These are phyloP conservation scores for Auricularia heimuer DNA, from an alignment of 768 basidiomycete genomes.

Conservation along the genomic window DNA sequence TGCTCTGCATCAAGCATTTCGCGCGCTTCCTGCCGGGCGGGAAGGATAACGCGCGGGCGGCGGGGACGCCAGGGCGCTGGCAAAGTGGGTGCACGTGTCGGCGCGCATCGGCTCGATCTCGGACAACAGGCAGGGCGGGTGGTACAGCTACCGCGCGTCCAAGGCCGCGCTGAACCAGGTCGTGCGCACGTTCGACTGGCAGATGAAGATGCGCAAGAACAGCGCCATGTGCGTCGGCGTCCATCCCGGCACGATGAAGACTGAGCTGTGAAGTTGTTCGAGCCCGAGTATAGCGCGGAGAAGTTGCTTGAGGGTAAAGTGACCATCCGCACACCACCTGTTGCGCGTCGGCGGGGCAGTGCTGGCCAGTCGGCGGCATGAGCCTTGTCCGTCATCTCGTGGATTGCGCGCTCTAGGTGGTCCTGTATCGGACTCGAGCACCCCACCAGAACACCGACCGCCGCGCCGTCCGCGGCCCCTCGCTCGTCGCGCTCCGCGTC, in stretches of 20 bases:
- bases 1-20: slow-evolving; percentile 55
- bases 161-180: slow-evolving; percentile 56
- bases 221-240: slow-evolving; percentile 45
- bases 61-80: slow-evolving; percentile 7
- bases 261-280: slow-evolving; percentile 41
- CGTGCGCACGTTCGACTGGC: slow-evolving; percentile 49
- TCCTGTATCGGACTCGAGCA: too few species aligned
- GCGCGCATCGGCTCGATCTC: slow-evolving; percentile 50
- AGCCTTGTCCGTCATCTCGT: too few species aligned
- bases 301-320: too few species aligned
- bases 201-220: slow-evolving; percentile 36
- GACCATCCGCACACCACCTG: too few species aligned
- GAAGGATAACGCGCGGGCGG: too few species aligned
- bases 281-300: slow-evolving; percentile 40
- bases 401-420: too few species aligned
- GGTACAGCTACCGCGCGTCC: slow-evolving; percentile 54
- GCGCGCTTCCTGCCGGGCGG: slow-evolving; percentile 42
- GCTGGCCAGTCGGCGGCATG: too few species aligned
- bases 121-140: slow-evolving; percentile 49
- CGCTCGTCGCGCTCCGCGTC: too few species aligned
- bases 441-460: too few species aligned
- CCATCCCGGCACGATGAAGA: slow-evolving; percentile 54
- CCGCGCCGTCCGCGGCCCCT: too few species aligned
- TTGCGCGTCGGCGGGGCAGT: too few species aligned
- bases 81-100: slow-evolving; percentile 52